Percentiles rank a stretch among this genome's conserved stretches.
Evolutionary conservation across 352 stramenopile species (phyloP).

Genomic region (Globisporangium heterothallicum): DNA sequence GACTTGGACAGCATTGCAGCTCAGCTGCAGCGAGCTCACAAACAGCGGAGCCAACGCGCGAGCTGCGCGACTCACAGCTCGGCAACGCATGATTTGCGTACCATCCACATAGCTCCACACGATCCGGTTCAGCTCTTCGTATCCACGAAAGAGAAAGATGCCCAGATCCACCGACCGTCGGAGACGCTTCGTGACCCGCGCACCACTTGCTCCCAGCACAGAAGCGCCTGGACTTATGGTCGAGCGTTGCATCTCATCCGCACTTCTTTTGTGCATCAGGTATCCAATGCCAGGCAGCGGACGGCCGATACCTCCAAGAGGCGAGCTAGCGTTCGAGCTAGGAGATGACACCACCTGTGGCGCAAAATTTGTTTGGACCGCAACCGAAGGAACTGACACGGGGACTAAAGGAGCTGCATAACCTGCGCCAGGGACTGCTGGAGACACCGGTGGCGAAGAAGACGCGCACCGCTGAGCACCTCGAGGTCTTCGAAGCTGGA

Average conservation of each 20-base stretch:
- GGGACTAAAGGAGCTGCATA: background rate
- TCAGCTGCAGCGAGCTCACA: slow-evolving; percentile 71
- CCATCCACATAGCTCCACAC: slow-evolving; percentile 80
- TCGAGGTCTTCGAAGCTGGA: background rate
- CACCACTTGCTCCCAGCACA: slow-evolving; percentile 16
- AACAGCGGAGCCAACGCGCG: slow-evolving; percentile 41
- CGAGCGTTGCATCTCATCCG: slow-evolving; percentile 33
- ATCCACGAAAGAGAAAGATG: slow-evolving; percentile 50
- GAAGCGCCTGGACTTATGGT: slow-evolving; percentile 18
- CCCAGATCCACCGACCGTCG: slow-evolving; percentile 24
- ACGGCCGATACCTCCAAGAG: slow-evolving; percentile 1
- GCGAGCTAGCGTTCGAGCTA: background rate
- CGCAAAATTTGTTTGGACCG: background rate
- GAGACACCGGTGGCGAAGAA: background rate
- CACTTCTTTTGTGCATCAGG: slow-evolving; percentile 32
- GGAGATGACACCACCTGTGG: slow-evolving; percentile 3
- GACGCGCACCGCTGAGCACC: background rate
- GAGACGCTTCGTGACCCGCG: slow-evolving; percentile 10
- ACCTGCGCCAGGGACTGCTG: background rate
- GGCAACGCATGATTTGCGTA: slow-evolving; percentile 69
- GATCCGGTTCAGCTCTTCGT: slow-evolving; percentile 63
- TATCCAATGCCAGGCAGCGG: slow-evolving; percentile 29
- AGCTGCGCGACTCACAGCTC: slow-evolving; percentile 44
- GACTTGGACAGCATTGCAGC: slow-evolving; percentile 67
- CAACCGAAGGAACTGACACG: background rate